Base-by-base conservation (phyloP, 371 early-diverging fungal species). In the Apophysomyces ossiformis region DNA sequence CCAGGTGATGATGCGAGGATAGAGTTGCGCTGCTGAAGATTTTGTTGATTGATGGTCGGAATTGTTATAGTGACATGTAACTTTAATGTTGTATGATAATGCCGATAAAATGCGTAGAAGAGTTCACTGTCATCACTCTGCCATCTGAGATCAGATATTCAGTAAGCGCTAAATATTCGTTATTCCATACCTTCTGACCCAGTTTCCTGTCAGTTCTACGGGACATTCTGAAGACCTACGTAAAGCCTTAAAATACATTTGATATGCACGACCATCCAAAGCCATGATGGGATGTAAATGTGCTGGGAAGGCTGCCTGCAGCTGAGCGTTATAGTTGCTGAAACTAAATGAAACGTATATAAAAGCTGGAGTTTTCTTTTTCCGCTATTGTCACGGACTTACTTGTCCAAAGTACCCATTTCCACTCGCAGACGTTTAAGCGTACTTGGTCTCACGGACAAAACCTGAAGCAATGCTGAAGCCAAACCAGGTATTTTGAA, bases 81-180 rank as follows among this genome's bases (percentile, higher is more conserved):
- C 11, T 70, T 68, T 13, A 87, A 66, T 18, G 73, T 71, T 8
- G 72, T 60, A 64, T 87, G 86, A 57, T 87, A 87, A 47, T 83
- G 82, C 13, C 80, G 75, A 63, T 85, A 87, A 68, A 87, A 87
- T 18, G 83, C 70, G 61, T 86, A 85, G 59, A 85, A 87, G 7
- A 87, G 62, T 44, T 85, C 86, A 37, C 86, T 84, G 57, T 87
- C 87, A 32, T 86, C 85, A 37, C 84, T 84, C 56, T 81, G 79
- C 87, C 87, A 83, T 65, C 83, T 78, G 43, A 32, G 36, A 57
- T 16, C 50, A 21, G 44, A 16, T 38, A 35, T 43, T 58, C 32
- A 47, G 7, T 16, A n/a, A 36, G 8, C 37, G 15, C 21, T 63
- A 21, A 13, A n/a, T 1, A 37, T 16, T 26, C 38, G 35, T 26